These are phyloP conservation scores for Chlamydomonas incerta DNA, from an alignment of 139 green algal genomes.

Conservation along the genomic window DNA sequence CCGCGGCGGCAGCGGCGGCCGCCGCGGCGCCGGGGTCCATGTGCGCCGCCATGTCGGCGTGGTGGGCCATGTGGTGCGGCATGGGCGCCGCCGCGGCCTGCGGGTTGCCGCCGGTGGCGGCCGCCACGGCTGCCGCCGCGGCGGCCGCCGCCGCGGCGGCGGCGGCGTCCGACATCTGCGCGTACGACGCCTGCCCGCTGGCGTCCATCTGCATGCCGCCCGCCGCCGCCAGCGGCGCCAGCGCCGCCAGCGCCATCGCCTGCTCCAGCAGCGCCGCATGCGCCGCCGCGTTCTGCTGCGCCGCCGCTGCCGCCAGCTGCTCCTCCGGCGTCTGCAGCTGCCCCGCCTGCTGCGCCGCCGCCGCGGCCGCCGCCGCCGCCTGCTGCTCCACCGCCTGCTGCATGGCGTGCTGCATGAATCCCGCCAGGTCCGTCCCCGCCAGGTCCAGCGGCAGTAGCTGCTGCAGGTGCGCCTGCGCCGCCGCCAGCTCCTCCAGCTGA, in stretches of 20 bases:
- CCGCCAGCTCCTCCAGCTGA: conserved; percentile 24
- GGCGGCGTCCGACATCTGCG: conserved; percentile 1
- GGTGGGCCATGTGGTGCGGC: too few species aligned
- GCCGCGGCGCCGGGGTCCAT: too few species aligned
- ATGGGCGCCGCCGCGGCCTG: not conserved
- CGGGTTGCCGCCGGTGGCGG: not conserved
- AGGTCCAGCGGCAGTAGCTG: conserved; percentile 17
- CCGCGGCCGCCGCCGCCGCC: not conserved
- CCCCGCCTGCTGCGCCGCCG: not conserved
- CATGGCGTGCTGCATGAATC: conserved; percentile 38
- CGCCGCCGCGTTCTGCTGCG: conserved; percentile 1
- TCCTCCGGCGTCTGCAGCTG: not conserved
- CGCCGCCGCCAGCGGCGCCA: not conserved
- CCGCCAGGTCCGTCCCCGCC: not conserved
- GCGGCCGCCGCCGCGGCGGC: not conserved
- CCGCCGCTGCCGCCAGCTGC: conserved; percentile 5
- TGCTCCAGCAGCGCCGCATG: conserved; percentile 12
- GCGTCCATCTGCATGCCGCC: conserved; percentile 8
- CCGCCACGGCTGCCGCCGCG: conserved; percentile 3
- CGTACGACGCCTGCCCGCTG: not conserved
- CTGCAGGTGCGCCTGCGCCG: conserved; percentile 36
- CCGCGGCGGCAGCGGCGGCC: not conserved
- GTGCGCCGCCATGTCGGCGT: too few species aligned
- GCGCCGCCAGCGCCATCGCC: conserved; percentile 24
- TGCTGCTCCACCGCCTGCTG: conserved; percentile 32